Conservation (phyloP, 2,329 filamentous ascomycete species). For the Cytospora schulzeri region DNA sequence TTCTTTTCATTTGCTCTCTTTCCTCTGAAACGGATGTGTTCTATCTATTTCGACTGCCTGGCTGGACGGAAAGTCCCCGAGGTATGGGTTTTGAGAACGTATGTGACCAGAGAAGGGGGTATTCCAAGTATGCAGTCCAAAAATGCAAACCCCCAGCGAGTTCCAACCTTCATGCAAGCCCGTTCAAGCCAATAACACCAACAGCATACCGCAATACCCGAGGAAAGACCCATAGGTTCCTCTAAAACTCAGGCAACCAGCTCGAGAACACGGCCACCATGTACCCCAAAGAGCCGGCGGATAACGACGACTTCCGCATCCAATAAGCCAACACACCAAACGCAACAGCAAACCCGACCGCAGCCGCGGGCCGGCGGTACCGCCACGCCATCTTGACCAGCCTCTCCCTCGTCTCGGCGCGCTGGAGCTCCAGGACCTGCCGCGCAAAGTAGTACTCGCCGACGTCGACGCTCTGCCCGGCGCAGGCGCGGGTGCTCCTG, state of each 20-base stretch:
- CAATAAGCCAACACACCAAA: slow-evolving; percentile 71
- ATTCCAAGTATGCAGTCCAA: not conserved
- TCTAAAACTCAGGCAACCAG: slow-evolving; percentile 18
- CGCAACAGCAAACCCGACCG: slow-evolving; percentile 64
- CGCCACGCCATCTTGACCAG: slow-evolving; percentile 56
- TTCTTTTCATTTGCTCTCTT: not conserved
- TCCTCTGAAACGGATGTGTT: not conserved
- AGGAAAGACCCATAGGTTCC: not conserved
- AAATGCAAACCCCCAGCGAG: not conserved
- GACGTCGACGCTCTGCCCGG: slow-evolving; percentile 62
- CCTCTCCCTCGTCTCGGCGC: slow-evolving; percentile 61
- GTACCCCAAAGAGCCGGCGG: slow-evolving; percentile 11
- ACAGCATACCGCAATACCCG: not conserved
- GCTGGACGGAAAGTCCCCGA: not conserved
- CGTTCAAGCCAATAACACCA: not conserved
- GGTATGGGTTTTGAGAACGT: not conserved
- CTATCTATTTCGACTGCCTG: not conserved
- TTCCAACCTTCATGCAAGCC: not conserved
- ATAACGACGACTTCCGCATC: slow-evolving; percentile 53
- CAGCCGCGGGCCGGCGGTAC: slow-evolving; percentile 66
- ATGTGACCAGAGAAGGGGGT: not conserved
- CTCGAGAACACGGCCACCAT: slow-evolving; percentile 31
- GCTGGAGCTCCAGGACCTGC: slow-evolving; percentile 72
- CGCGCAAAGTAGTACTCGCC: slow-evolving; percentile 68
- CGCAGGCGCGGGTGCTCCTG: slow-evolving; percentile 51